Evolutionary conservation across 768 basidiomycete species (phyloP).

Genomic region (Mycena alexandri): DNA sequence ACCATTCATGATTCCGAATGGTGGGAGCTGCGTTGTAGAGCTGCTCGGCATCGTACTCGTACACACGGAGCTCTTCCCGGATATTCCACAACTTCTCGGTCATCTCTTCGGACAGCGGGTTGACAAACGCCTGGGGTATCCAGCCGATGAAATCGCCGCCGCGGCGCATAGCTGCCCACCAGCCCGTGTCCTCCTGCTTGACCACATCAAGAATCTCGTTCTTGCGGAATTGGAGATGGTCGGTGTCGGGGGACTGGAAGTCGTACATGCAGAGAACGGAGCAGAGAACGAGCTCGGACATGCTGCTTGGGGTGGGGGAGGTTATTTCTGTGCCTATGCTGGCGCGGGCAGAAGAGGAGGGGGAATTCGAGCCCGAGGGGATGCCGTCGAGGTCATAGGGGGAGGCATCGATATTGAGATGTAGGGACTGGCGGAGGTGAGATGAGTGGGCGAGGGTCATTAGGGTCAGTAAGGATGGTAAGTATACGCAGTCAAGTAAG

Average conservation of each 20-base stretch:
- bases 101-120: slow-evolving; percentile 64
- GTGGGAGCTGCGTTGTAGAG: slow-evolving; percentile 56
- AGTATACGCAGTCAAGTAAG: background rate
- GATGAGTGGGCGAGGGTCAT: slow-evolving; percentile 51
- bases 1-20: slow-evolving; percentile 43
- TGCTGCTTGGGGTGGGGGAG: slow-evolving; percentile 47
- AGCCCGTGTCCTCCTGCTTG: slow-evolving; percentile 77
- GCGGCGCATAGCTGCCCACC: slow-evolving; percentile 83
- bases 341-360: slow-evolving; percentile 49
- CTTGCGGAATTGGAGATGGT: slow-evolving; percentile 72
- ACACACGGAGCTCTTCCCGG: slow-evolving; percentile 58
- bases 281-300: slow-evolving; percentile 54
- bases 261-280: slow-evolving; percentile 77
- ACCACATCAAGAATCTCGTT: slow-evolving; percentile 78
- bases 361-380: slow-evolving; percentile 49
- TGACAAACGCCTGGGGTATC: slow-evolving; percentile 82
- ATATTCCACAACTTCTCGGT: slow-evolving; percentile 60
- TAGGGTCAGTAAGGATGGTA: slow-evolving; percentile 3
- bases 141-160: slow-evolving; percentile 72
- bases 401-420: slow-evolving; percentile 54
- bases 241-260: slow-evolving; percentile 71
- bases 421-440: slow-evolving; percentile 54
- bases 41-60: slow-evolving; percentile 63
- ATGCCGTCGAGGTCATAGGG: slow-evolving; percentile 49
- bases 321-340: slow-evolving; percentile 47